These are phyloP conservation scores for Darksidea phi DNA, from an alignment of 495 filamentous ascomycete species.

Conservation along the genomic window DNA sequence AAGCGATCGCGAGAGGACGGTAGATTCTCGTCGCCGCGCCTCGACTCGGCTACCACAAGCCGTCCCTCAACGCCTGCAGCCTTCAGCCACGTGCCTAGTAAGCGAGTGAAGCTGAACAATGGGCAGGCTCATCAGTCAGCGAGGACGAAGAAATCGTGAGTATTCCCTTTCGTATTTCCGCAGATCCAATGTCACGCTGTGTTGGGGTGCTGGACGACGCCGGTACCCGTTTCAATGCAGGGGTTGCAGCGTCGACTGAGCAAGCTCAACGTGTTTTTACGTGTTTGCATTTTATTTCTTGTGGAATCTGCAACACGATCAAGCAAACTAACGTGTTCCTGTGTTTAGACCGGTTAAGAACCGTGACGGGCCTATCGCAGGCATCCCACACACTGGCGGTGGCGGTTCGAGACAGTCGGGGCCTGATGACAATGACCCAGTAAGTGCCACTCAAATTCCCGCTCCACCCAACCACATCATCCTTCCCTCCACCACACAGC, in stretches of 20 bases:
- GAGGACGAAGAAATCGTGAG: slow-evolving; percentile 36
- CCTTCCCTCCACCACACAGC: slow-evolving; percentile 25
- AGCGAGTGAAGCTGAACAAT: slow-evolving; percentile 27
- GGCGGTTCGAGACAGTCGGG: slow-evolving; percentile 31
- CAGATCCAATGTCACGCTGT: slow-evolving; percentile 14
- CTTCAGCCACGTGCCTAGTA: slow-evolving; percentile 14
- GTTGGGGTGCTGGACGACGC: not conserved
- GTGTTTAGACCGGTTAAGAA: slow-evolving; percentile 33
- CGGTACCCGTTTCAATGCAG: slow-evolving; percentile 14
- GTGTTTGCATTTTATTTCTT: slow-evolving; percentile 5
- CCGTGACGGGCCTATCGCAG: slow-evolving; percentile 33
- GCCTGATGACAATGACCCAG: slow-evolving; percentile 37
- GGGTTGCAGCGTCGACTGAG: slow-evolving; percentile 18
- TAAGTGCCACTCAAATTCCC: slow-evolving; percentile 35
- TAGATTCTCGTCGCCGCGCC: slow-evolving; percentile 15
- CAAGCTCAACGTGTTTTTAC: slow-evolving; percentile 21
- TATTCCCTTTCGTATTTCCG: slow-evolving; percentile 17
- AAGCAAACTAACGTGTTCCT: slow-evolving; percentile 27
- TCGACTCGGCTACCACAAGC: slow-evolving; percentile 18
- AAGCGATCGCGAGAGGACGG: slow-evolving; percentile 21
- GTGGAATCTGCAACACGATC: slow-evolving; percentile 1
- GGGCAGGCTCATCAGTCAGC: slow-evolving; percentile 17
- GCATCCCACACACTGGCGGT: slow-evolving; percentile 26
- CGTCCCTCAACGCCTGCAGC: slow-evolving; percentile 27
- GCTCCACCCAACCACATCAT: slow-evolving; percentile 32